Evolutionary conservation across 2,329 filamentous ascomycete species (phyloP).

Genomic region (Trichoderma sp.): DNA sequence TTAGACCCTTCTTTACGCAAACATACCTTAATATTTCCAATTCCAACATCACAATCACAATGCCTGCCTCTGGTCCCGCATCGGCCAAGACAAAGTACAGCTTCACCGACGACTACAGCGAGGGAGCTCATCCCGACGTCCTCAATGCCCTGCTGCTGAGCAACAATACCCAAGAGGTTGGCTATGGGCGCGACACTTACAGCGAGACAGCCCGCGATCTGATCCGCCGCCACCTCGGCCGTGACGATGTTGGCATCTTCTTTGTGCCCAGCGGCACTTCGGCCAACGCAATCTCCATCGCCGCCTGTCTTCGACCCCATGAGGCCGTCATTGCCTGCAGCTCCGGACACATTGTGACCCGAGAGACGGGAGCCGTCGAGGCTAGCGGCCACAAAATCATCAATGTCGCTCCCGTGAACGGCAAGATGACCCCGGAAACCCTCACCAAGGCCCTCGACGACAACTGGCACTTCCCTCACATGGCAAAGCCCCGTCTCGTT

Average conservation of each 20-base stretch:
- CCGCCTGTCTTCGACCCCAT: slow-evolving; percentile 50
- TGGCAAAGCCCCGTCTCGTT: slow-evolving; percentile 52
- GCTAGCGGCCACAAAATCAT: slow-evolving; percentile 55
- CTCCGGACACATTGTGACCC: slow-evolving; percentile 50
- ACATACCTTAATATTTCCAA: not conserved
- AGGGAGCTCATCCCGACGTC: slow-evolving; percentile 52
- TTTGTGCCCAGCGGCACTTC: slow-evolving; percentile 55
- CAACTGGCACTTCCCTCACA: slow-evolving; percentile 54
- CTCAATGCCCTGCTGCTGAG: slow-evolving; percentile 47
- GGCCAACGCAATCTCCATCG: slow-evolving; percentile 54
- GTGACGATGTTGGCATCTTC: slow-evolving; percentile 47
- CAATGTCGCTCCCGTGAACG: slow-evolving; percentile 45
- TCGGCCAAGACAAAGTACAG: slow-evolving; percentile 40
- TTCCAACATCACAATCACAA: not conserved
- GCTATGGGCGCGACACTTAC: slow-evolving; percentile 50
- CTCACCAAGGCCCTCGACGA: slow-evolving; percentile 46
- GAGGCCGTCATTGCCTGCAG: slow-evolving; percentile 54
- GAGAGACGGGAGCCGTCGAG: slow-evolving; percentile 54
- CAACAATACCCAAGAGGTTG: slow-evolving; percentile 47
- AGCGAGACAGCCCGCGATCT: slow-evolving; percentile 43
- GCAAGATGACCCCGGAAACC: slow-evolving; percentile 48
- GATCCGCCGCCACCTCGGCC: slow-evolving; percentile 42
- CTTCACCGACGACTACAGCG: slow-evolving; percentile 54
- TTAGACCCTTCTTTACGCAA: not conserved
- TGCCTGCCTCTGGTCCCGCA: slow-evolving; percentile 6